Percentiles rank a stretch among this genome's conserved stretches.
Conservation (phyloP, 345 rosid species). For the Corchorus capsularis region DNA sequence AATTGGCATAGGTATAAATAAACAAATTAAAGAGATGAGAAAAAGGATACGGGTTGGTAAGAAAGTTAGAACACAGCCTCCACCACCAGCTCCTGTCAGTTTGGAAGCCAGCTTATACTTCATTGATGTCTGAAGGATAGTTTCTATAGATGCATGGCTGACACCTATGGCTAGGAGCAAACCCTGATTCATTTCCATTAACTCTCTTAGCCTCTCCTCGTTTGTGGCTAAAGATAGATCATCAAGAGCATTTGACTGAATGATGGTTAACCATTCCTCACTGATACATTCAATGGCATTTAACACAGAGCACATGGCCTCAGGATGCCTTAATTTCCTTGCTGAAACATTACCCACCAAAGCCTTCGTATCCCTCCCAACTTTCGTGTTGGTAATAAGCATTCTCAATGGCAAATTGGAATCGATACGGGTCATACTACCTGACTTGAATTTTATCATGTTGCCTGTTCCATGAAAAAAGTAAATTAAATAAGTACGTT, state of each 20-base stretch:
- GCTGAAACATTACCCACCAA: slow-evolving; percentile 88
- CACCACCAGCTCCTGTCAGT: slow-evolving; percentile 97
- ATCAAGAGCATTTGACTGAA: slow-evolving; percentile 57
- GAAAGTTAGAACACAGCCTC: slow-evolving; percentile 88
- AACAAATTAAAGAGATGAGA: slow-evolving; percentile 1
- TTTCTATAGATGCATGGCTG: slow-evolving; percentile 81
- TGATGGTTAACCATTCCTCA: slow-evolving; percentile 54
- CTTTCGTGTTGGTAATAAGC: slow-evolving; percentile 91
- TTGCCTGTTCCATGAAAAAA: slow-evolving; percentile 52
- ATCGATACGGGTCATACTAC: slow-evolving; percentile 57
- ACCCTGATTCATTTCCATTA: slow-evolving; percentile 96
- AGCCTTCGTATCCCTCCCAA: slow-evolving; percentile 89
- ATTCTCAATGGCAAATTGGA: slow-evolving; percentile 67
- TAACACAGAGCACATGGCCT: slow-evolving; percentile 72
- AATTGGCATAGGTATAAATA: not conserved
- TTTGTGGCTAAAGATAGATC: slow-evolving; percentile 47
- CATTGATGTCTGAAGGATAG: slow-evolving; percentile 66
- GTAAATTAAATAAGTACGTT: not conserved
- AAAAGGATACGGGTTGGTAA: slow-evolving; percentile 80
- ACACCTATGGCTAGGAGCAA: slow-evolving; percentile 91
- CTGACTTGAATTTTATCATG: slow-evolving; percentile 84
- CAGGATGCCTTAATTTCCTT: slow-evolving; percentile 67
- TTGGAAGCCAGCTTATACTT: slow-evolving; percentile 86
- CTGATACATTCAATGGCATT: slow-evolving; percentile 83
- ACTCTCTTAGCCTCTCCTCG: slow-evolving; percentile 75